phyloP scores from a whole-genome alignment of 345 rosid species.

The Syzygium jambos region DNA sequence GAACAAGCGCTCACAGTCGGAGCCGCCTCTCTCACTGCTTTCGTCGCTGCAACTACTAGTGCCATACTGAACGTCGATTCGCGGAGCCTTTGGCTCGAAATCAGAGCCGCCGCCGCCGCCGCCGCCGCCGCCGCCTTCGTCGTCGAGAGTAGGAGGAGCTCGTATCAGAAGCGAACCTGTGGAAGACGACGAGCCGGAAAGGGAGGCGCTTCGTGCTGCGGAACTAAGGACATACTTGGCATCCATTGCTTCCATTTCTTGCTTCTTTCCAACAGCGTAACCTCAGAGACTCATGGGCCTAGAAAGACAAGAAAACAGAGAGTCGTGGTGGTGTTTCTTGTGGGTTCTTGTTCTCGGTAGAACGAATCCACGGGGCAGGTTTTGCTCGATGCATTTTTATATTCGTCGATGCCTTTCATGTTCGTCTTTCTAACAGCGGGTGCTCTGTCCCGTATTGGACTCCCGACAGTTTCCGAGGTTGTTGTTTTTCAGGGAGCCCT shows the following conservation, averaged over 20 bases:
- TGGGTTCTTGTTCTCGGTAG: background rate
- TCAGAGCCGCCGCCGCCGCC: slow-evolving; percentile 12
- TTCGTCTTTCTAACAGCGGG: background rate
- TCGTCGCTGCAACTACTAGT: slow-evolving; percentile 18
- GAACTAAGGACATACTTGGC: background rate
- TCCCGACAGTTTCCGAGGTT: background rate
- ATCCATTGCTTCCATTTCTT: background rate
- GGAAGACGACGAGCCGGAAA: background rate
- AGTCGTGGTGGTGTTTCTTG: background rate
- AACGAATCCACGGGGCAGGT: background rate
- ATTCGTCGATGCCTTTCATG: background rate
- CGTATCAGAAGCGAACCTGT: slow-evolving; percentile 37
- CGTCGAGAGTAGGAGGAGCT: slow-evolving; percentile 60
- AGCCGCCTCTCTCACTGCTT: slow-evolving; percentile 24
- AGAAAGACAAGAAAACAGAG: background rate
- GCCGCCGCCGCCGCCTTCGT: background rate
- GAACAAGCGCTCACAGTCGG: background rate
- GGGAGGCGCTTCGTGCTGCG: slow-evolving; percentile 9
- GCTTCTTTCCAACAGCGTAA: background rate
- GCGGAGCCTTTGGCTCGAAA: slow-evolving; percentile 18
- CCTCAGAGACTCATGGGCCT: background rate
- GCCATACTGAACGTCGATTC: slow-evolving; percentile 1
- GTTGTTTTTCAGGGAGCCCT: background rate
- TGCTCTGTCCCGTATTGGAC: too few species aligned
- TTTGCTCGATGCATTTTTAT: background rate